Base-by-base conservation (phyloP, 768 basidiomycete genomes). In the Mycena leptocephala region DNA sequence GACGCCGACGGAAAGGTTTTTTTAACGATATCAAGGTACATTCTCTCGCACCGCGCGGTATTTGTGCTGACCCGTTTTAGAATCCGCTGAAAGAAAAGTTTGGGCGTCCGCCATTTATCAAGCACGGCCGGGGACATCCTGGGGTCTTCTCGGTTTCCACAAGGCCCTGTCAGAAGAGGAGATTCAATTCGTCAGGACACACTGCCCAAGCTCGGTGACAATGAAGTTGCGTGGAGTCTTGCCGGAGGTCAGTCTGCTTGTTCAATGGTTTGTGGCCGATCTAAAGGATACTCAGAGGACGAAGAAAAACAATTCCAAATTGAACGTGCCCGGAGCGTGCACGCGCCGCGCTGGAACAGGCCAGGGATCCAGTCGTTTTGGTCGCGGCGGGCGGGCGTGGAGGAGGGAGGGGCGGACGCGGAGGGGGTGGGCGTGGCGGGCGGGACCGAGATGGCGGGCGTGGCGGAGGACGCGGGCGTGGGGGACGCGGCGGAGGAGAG, bases 301-400 rank as follows among this genome's bases (percentile, higher is more conserved):
- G 91, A 91, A 61, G 95, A 95, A 79, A 93, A 92, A 79, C 85
- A 86, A 1, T 95, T 95, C 86, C 93, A 94, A 80, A 86, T 95
- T 33, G 92, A 95, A 81, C 93, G 95, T 14, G 95, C 94, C 2
- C 90, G 93, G 76, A 87, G 89, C 22, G 93, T 5, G 95, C 94
- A 1, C 90, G 89, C 77, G 88, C 81, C 79, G 88, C 87, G 72
- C 86, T 85, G 83, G 85, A 78, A 71, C 86, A 84, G 39, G 82
- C 80, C 13, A 76, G 32, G 82, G 82, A 30, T 76, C 84, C 2
- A 81, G 82, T 35, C 78, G 82, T 18, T 67, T 55, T 5, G 82
- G 79, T 35, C 81, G 86, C 30, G 84, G 81, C 2, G 24, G 82
- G 88, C 35, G 83, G 86, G n/a, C 80, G 88, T 9, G 87, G 87